Percentiles rank a stretch among this genome's conserved stretches.
phyloP scores from a whole-genome alignment of 306 rosid genomes.

The Trifolium pratense region DNA sequence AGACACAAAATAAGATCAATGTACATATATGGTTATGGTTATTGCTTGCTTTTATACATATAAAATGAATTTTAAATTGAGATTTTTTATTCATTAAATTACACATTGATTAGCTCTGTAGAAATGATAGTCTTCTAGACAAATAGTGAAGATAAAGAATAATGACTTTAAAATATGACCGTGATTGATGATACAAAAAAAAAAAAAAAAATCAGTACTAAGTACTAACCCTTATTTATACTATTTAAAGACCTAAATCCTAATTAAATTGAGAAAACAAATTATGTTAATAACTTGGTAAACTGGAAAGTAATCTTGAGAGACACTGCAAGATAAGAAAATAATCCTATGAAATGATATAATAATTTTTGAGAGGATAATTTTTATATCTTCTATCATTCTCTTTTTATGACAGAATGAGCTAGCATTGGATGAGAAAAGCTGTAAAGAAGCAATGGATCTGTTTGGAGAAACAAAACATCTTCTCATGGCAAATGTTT shows the following conservation, averaged over 20 bases:
- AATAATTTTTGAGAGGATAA: neutral
- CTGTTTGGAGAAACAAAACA: conserved; percentile 70
- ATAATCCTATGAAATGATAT: neutral
- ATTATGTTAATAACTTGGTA: neutral
- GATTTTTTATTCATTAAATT: conserved; percentile 23
- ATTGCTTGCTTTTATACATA: conserved; percentile 1
- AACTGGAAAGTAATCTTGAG: neutral
- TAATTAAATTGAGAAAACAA: neutral
- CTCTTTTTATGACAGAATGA: conserved; percentile 57
- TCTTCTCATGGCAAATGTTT: conserved; percentile 54
- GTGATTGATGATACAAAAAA: neutral
- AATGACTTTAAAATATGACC: neutral
- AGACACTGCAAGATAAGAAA: neutral
- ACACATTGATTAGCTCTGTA: neutral
- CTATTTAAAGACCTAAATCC: neutral
- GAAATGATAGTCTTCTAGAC: neutral
- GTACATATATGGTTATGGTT: conserved; percentile 2
- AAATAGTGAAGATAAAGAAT: neutral
- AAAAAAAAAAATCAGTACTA: too few relatives aligned
- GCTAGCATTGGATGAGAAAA: conserved; percentile 61
- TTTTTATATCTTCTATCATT: neutral
- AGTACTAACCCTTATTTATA: neutral
- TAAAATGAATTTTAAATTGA: conserved; percentile 4
- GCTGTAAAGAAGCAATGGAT: conserved; percentile 55
- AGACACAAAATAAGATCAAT: neutral